Evolutionary conservation across 352 stramenopile species (phyloP).

Genomic region (Phytophthora sp.): DNA sequence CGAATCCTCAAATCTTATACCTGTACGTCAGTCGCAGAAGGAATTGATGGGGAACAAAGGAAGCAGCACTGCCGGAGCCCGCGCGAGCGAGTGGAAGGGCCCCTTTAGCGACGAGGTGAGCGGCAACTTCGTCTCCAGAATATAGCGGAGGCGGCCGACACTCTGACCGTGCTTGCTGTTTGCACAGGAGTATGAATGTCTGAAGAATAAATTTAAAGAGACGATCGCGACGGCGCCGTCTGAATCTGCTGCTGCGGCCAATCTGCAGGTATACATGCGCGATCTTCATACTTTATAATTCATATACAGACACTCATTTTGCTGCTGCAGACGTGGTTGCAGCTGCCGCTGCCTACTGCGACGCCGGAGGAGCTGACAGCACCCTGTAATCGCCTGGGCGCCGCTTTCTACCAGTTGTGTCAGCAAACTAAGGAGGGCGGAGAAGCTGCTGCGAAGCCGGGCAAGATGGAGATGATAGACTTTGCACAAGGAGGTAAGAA

Average conservation of each 20-base stretch:
- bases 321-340: constrained; percentile 47
- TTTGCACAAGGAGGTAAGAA: constrained; percentile 72
- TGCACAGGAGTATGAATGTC: constrained; percentile 69
- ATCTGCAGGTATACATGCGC: constrained; percentile 49
- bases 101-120: constrained; percentile 80
- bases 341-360: constrained; percentile 39
- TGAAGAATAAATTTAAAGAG: constrained; percentile 56
- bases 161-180: background rate
- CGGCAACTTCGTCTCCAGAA: background rate
- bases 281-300: background rate
- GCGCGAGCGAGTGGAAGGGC: constrained; percentile 65
- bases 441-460: constrained; percentile 25
- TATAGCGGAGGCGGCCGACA: background rate
- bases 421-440: constrained; percentile 36
- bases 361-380: constrained; percentile 37
- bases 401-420: constrained; percentile 64
- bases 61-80: constrained; percentile 16
- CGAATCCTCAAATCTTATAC: constrained; percentile 10
- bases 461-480: constrained; percentile 45
- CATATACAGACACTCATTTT: background rate
- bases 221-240: constrained; percentile 31
- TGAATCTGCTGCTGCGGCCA: constrained; percentile 29
- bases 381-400: constrained; percentile 38
- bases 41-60: constrained; percentile 49
- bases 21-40: constrained; percentile 8